Percentiles rank a stretch among this genome's conserved stretches.
These are phyloP conservation scores for Athelia psychrophila DNA, from an alignment of 1,284 basidiomycete genomes.

Conservation along the genomic window DNA sequence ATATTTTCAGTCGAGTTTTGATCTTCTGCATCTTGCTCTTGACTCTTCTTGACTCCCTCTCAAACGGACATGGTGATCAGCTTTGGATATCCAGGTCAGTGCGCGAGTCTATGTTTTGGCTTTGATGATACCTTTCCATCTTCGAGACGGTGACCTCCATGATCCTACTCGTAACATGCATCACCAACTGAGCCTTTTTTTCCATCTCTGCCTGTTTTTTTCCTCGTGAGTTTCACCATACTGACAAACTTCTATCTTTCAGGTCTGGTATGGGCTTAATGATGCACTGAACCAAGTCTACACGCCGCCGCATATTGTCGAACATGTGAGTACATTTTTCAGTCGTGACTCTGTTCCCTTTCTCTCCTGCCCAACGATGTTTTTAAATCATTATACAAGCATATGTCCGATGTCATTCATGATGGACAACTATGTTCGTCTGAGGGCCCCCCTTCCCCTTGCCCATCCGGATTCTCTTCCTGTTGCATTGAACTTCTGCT, in stretches of 20 bases:
- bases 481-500: too few relatives aligned
- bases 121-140: slow-evolving; percentile 67
- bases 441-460: slow-evolving; percentile 32
- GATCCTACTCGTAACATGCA: slow-evolving; percentile 79
- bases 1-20: too few relatives aligned
- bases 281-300: not conserved
- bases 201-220: slow-evolving; percentile 11
- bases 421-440: slow-evolving; percentile 43
- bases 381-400: slow-evolving; percentile 42
- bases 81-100: slow-evolving; percentile 13
- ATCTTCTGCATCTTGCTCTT: not conserved
- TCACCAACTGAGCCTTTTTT: slow-evolving; percentile 65
- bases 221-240: slow-evolving; percentile 5
- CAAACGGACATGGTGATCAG: not conserved
- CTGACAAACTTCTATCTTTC: not conserved
- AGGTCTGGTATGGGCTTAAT: not conserved
- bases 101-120: slow-evolving; percentile 13
- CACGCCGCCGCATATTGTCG: not conserved
- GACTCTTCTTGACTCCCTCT: not conserved
- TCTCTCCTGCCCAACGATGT: slow-evolving; percentile 35
- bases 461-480: too few relatives aligned
- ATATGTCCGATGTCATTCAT: slow-evolving; percentile 52
- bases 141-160: slow-evolving; percentile 67
- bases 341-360: slow-evolving; percentile 2
- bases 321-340: slow-evolving; percentile 7